A percentile compares a stretch with the other conserved stretches of the same genome.
These are phyloP conservation scores for Wickerhamomyces sp. DNA, from an alignment of 1,139 yeast species.

Conservation along the genomic window DNA sequence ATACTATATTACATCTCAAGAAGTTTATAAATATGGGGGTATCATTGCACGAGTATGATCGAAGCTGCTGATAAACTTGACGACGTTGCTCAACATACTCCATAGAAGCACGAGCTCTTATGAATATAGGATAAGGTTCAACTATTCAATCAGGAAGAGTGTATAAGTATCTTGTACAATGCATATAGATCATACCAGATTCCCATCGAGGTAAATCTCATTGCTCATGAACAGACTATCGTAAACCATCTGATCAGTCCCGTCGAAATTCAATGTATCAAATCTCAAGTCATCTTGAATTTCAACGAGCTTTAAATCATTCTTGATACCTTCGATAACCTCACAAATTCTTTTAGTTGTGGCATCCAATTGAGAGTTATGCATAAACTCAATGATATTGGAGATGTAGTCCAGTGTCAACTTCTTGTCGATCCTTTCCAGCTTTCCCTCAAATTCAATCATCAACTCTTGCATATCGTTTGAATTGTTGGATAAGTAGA, in stretches of 20 bases:
- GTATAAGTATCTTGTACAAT: too few species aligned
- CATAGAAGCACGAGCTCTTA: too few species aligned
- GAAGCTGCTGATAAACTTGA: too few species aligned
- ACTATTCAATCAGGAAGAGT: too few species aligned
- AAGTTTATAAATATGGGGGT: too few species aligned
- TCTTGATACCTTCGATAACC: constrained; percentile 33
- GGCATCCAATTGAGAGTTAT: constrained; percentile 30
- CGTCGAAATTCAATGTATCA: constrained; percentile 17
- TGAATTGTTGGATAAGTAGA: constrained; percentile 32
- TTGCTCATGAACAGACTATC: constrained; percentile 21
- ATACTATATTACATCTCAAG: too few species aligned
- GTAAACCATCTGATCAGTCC: constrained; percentile 17
- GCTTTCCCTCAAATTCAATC: constrained; percentile 17
- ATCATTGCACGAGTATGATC: too few species aligned
- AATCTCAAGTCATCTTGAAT: constrained; percentile 26
- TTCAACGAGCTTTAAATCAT: constrained; percentile 33
- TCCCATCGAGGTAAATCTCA: constrained; percentile 20
- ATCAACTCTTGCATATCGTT: constrained; percentile 25
- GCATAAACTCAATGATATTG: constrained; percentile 31
- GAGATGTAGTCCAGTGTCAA: constrained; percentile 30
- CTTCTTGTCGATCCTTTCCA: constrained; percentile 26
- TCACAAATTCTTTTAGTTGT: constrained; percentile 36
- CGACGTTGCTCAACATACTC: too few species aligned
- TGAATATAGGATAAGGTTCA: too few species aligned
- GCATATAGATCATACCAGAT: background rate